Evolutionary conservation across 306 rosid species (phyloP), one percentile per base, ranked within the genome.

Genomic region (Begonia loranthoides): DNA sequence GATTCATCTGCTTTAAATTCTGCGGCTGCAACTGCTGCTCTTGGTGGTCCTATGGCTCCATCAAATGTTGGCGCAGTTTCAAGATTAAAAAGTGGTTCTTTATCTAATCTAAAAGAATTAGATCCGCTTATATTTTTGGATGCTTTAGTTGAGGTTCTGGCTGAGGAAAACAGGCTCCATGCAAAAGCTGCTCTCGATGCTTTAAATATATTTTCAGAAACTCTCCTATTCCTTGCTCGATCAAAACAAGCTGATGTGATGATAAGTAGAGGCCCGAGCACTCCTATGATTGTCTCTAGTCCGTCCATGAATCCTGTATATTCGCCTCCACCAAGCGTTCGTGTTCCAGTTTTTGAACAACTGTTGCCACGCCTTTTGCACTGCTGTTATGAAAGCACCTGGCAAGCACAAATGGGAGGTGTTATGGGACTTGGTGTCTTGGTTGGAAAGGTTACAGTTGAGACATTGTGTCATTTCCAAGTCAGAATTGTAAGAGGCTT

Each of bases 331-430:
- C 99, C 99, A 41, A 92, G 96, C 69, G 88, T 86, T n/a, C 94
- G 86, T 21, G 83, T 92, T 53, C 93, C 93, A 48, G 84, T 86
- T 57, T 92, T 92, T 59, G 99, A 92, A 68, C 96, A 86, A 70
- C 84, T 92, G 41, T 71, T 92, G 70, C 88, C 99, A 54, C 99
- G 94, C 17, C 93, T 92, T 66, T 79, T 92, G 71, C 99, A 92
- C 62, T 92, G 94, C 75, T 92, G 99, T 71, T 92, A 86, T 66
- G 99, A 96, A 41, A 83, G 79, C 63, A 78, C 86, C 15, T 92
- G 99, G 95, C 99, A 92, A 79, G 88, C 94, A 13, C 99, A 86
- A 62, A 83, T 92, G 77, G 99, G 99, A 41, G 99, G 99, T 24
- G 96, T 92, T 56, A 78, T 86, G 82, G 99, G 99, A 63, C 88